Base-by-base conservation (phyloP, 306 rosid species). In the Sindora glabra region DNA sequence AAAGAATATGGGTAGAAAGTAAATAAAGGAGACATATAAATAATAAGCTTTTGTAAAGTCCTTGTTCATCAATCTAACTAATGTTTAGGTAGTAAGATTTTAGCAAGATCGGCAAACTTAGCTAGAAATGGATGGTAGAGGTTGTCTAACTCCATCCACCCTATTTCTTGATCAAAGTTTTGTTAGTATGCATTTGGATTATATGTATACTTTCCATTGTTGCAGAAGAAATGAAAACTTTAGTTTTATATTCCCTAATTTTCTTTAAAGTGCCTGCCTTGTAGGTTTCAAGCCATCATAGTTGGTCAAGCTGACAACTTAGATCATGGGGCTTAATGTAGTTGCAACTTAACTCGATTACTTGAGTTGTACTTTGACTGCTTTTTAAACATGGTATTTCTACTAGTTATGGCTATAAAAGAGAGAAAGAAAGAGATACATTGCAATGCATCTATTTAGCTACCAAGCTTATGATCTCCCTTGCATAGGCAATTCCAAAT, bases 91-190 rank as follows among this genome's bases (percentile, higher is more conserved):
- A 73, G 63, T 6, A 75, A 69, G 67, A 82, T 42, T 55, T 59
- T 73, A 0, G 89, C 79, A 5, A 94, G 90, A 70, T 78, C 70
- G 15, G 94, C 84, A 68, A 56, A 85, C 26, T 86, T 69, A 63
- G 94, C 88, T 0, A 86, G 78, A 83, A 89, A 85, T 40, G 86
- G 78, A n/a, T 88, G 81, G n/a, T 71, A 55, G 1, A 76, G 62
- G 49, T 76, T 82, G 56, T 89, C 88, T 0, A 83, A 75, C 23
- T 85, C 94, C 81, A 72, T 69, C 77, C 83, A 77, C 1, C 72
- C 74, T 11, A 56, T 69, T 45, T 84, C 86, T 24, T 68, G 77
- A 78, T 88, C 89, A 26, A 80, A 84, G 62, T 88, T 88, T 75
- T 71, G 72, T 1, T 70, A 75, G 44, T 88, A 82, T 16, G 81